Conservation (phyloP, 345 rosid genomes). For the Rhodomyrtus tomentosa region DNA sequence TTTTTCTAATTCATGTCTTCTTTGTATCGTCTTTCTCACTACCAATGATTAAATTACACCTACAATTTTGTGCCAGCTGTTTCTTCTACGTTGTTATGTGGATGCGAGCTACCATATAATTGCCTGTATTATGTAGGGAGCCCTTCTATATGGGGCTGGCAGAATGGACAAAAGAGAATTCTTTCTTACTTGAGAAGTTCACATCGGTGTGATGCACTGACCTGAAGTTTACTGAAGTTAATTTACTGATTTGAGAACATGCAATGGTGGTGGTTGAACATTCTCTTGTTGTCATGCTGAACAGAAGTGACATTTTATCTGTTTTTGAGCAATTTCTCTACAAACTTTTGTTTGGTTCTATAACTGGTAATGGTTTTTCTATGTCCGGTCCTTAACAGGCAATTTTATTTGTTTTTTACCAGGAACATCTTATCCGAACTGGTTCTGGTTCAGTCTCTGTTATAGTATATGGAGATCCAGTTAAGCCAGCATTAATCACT, state of each 20-base stretch:
- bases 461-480: constrained; percentile 33
- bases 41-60: not conserved
- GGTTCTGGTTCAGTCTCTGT: constrained; percentile 25
- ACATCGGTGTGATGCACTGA: not conserved
- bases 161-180: not conserved
- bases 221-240: not conserved
- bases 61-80: not conserved
- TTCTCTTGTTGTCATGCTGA: not conserved
- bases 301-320: not conserved
- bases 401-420: not conserved
- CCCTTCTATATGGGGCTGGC: not conserved
- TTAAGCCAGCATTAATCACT: constrained; percentile 35
- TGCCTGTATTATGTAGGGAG: not conserved
- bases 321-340: not conserved
- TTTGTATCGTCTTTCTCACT: constrained; percentile 16
- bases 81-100: not conserved
- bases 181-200: not conserved
- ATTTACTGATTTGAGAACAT: not conserved
- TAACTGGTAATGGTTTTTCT: not conserved
- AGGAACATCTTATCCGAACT: constrained; percentile 23
- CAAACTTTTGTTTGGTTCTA: not conserved
- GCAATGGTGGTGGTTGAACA: not conserved
- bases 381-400: not conserved
- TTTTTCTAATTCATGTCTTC: constrained; percentile 1
- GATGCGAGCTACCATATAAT: not conserved